phyloP scores from a whole-genome alignment of 495 filamentous ascomycete species.

The Aspergillus steynii region DNA sequence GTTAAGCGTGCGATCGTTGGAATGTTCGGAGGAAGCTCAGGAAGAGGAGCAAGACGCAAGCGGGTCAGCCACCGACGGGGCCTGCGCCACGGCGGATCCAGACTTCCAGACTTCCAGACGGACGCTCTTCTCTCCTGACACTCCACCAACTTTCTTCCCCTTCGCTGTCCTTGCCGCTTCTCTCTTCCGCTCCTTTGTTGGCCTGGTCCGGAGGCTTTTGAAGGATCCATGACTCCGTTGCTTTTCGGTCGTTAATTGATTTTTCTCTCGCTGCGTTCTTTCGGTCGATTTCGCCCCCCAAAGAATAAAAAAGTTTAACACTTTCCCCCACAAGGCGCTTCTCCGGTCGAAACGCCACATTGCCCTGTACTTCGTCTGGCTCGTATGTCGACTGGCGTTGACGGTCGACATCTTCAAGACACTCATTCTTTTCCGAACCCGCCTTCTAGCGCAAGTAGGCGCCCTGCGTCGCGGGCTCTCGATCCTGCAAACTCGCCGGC shows the following conservation, averaged over 20 bases:
- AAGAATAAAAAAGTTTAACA: not conserved
- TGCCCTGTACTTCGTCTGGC: slow-evolving; percentile 24
- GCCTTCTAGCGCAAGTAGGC: slow-evolving; percentile 30
- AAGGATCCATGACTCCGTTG: slow-evolving; percentile 35
- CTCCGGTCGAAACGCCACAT: slow-evolving; percentile 16
- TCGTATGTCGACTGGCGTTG: slow-evolving; percentile 53
- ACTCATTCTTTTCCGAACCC: slow-evolving; percentile 19
- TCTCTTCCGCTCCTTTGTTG: slow-evolving; percentile 16
- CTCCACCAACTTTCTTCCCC: slow-evolving; percentile 15
- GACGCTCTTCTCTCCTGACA: slow-evolving; percentile 21
- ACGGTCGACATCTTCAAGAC: slow-evolving; percentile 28
- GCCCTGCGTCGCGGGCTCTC: slow-evolving; percentile 35
- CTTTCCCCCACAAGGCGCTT: slow-evolving; percentile 1
- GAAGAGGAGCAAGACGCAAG: not conserved
- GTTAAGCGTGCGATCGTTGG: not conserved
- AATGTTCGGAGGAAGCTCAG: not conserved
- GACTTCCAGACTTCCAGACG: not conserved
- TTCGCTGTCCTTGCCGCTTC: slow-evolving; percentile 10
- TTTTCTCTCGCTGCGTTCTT: slow-evolving; percentile 10
- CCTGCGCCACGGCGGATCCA: not conserved
- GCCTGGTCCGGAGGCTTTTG: slow-evolving; percentile 26
- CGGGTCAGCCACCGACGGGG: not conserved
- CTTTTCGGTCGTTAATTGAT: slow-evolving; percentile 29
- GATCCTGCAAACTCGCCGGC: slow-evolving; percentile 16
- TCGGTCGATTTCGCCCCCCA: slow-evolving; percentile 7